phyloP scores from a whole-genome alignment of 257 asterid species.

The Nicotiana obtusifolia region DNA sequence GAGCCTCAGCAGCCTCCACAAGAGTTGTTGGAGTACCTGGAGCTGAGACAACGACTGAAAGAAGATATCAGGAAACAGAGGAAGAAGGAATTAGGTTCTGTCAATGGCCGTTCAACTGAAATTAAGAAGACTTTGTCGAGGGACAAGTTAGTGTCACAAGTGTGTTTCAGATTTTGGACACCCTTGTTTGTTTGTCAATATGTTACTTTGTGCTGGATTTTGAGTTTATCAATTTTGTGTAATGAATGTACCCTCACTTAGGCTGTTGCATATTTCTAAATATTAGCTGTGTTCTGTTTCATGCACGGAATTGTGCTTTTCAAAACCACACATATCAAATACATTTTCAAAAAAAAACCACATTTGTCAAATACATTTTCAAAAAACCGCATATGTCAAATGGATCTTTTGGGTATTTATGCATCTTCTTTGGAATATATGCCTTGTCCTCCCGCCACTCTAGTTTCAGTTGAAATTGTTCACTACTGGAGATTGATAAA shows the following conservation, averaged over 20 bases:
- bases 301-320: background rate
- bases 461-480: background rate
- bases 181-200: background rate
- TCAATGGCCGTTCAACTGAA: slow-evolving; percentile 24
- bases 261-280: background rate
- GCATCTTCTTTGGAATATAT: background rate
- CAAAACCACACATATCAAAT: too few relatives aligned
- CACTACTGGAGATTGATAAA: background rate
- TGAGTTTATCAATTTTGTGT: background rate
- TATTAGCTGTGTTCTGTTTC: background rate
- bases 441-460: background rate
- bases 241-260: background rate
- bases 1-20: slow-evolving; percentile 54
- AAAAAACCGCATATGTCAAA: background rate
- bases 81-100: slow-evolving; percentile 60
- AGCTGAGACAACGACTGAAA: slow-evolving; percentile 57
- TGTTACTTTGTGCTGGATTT: background rate
- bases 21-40: slow-evolving; percentile 71
- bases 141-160: slow-evolving; percentile 55
- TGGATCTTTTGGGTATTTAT: background rate
- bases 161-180: background rate
- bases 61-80: slow-evolving; percentile 52
- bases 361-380: background rate
- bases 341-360: background rate
- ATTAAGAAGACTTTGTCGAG: slow-evolving; percentile 26